Percentiles rank a stretch among this genome's conserved stretches.
Evolutionary conservation across 169 alveolate species (phyloP).

Genomic region (Cystoisospora suis): DNA sequence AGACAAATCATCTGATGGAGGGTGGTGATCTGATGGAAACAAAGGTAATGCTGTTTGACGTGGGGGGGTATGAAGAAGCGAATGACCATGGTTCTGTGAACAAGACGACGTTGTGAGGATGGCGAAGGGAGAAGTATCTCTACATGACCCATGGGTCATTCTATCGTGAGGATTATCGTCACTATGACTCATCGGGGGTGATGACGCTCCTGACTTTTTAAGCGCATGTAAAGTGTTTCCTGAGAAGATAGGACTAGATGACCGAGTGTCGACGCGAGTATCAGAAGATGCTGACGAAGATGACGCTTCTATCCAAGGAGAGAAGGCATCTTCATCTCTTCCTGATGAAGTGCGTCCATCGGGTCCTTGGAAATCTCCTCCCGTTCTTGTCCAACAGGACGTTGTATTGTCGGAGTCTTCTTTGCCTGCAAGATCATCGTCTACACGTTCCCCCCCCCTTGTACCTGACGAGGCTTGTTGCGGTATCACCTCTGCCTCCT

Average conservation of each 20-base stretch:
- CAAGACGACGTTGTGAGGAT: neutral
- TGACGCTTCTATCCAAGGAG: constrained; percentile 11
- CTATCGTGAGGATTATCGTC: neutral
- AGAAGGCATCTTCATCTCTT: neutral
- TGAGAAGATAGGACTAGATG: neutral
- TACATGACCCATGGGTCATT: neutral
- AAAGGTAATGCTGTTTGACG: no score
- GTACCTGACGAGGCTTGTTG: no score
- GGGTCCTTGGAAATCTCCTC: no score
- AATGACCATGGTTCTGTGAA: neutral
- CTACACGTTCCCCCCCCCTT: no score
- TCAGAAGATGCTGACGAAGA: neutral
- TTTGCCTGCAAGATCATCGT: no score
- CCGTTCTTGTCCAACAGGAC: no score
- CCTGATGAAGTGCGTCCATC: no score
- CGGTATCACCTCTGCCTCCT: no score
- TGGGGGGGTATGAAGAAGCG: no score
- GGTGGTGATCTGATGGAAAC: no score
- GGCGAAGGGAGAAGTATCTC: neutral
- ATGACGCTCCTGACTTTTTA: neutral
- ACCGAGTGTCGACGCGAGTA: neutral
- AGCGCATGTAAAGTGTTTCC: neutral
- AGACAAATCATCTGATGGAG: no score
- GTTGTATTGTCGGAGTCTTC: no score
- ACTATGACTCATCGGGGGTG: neutral